These are phyloP conservation scores for Lathyrus sativus DNA, from an alignment of 306 rosid genomes.

Conservation along the genomic window DNA sequence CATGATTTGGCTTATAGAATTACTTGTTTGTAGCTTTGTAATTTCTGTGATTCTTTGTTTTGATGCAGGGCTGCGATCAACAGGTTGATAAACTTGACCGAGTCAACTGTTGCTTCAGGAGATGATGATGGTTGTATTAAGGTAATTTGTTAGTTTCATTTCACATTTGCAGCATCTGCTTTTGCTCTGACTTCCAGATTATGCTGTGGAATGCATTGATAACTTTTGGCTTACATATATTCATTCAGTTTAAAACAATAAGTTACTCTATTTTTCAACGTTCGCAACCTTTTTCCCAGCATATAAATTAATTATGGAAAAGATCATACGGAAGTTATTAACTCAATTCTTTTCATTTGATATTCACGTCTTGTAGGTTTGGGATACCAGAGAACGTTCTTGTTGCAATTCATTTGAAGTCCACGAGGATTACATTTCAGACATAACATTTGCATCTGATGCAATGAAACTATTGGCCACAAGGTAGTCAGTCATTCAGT, in stretches of 20 bases:
- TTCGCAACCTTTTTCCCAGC: constrained; percentile 13
- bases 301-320: constrained; percentile 10
- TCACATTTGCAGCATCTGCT: constrained; percentile 15
- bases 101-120: constrained; percentile 82
- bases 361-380: constrained; percentile 52
- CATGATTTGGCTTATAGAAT: constrained; percentile 10
- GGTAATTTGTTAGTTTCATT: constrained; percentile 47
- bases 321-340: background rate
- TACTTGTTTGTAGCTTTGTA: constrained; percentile 8
- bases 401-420: constrained; percentile 73
- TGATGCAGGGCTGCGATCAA: constrained; percentile 68
- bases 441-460: constrained; percentile 77
- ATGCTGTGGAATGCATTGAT: constrained; percentile 4
- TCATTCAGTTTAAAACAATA: constrained; percentile 6
- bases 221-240: background rate
- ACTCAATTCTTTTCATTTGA: constrained; percentile 25
- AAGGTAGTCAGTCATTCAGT: constrained; percentile 47
- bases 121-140: constrained; percentile 86
- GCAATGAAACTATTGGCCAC: constrained; percentile 79
- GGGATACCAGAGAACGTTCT: constrained; percentile 89
- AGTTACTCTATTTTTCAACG: constrained; percentile 16
- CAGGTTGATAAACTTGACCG: constrained; percentile 71
- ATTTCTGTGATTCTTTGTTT: constrained; percentile 17
- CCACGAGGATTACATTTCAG: constrained; percentile 81
- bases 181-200: constrained; percentile 25